phyloP scores from a whole-genome alignment of 1,284 basidiomycete species.

The Irpex sp. region DNA sequence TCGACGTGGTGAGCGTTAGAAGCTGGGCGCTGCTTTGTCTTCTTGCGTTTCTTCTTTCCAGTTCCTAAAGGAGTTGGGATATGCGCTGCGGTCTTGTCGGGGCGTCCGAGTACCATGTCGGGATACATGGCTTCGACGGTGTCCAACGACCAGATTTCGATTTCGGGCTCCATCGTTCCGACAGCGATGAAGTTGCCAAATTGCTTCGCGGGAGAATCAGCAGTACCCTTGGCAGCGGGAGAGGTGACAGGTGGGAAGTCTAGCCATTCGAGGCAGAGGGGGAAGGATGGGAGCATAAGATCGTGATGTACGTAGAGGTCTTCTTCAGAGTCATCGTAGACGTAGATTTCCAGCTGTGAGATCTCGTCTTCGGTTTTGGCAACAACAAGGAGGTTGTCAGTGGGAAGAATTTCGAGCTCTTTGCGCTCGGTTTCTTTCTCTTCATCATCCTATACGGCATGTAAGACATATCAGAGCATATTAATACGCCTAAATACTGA shows the following conservation, averaged over 20 bases:
- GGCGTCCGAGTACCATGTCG: slow-evolving; percentile 85
- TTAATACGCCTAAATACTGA: slow-evolving; percentile 31
- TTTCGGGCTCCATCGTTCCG: slow-evolving; percentile 95
- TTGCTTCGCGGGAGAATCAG: slow-evolving; percentile 34
- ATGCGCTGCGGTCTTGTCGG: slow-evolving; percentile 81
- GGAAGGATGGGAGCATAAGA: slow-evolving; percentile 95
- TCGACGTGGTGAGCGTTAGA: slow-evolving; percentile 87
- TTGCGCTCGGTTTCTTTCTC: slow-evolving; percentile 62
- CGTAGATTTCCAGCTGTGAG: slow-evolving; percentile 92
- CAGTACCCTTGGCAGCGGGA: slow-evolving; percentile 33
- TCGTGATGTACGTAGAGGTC: slow-evolving; percentile 98
- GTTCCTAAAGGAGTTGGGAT: slow-evolving; percentile 75
- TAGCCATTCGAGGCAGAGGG: slow-evolving; percentile 98
- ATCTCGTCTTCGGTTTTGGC: slow-evolving; percentile 98
- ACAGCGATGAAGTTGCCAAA: slow-evolving; percentile 94
- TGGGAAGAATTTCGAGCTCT: slow-evolving; percentile 86
- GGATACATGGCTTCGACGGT: slow-evolving; percentile 95
- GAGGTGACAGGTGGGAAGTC: slow-evolving; percentile 78
- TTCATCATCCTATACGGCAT: slow-evolving; percentile 56
- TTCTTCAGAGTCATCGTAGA: slow-evolving; percentile 90
- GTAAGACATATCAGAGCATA: slow-evolving; percentile 10
- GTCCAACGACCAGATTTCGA: slow-evolving; percentile 98
- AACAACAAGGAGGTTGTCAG: slow-evolving; percentile 89
- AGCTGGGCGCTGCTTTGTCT: slow-evolving; percentile 67
- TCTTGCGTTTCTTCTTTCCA: slow-evolving; percentile 94